Base-by-base conservation (phyloP, 2,329 filamentous ascomycete species). In the Scedosporium dehoogii region DNA sequence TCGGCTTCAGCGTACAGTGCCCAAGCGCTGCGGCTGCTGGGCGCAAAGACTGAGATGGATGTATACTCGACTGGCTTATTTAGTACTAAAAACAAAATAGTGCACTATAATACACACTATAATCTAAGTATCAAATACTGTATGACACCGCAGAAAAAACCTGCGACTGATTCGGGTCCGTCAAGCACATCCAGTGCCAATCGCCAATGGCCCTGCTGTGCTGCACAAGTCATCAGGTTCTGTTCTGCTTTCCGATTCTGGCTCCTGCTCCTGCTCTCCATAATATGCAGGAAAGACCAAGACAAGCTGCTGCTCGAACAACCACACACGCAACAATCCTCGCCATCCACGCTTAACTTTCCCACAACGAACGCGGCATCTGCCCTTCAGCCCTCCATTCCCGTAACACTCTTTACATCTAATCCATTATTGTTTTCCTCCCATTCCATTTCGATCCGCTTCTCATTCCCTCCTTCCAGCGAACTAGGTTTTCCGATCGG, bases 161-260 rank as follows among this genome's bases (percentile, higher is more conserved):
- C 44, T 48, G 1, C 16, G 21, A 10, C 33, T 12, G 33, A 12
- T 38, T 38, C 33, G 33, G 33, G 33, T 38, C 33, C 33, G 33
- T 14, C 10, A 38, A 38, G 33, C 33, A 3, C n/a, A 18, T 48
- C 44, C 18, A 55, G 51, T 21, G 18, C 51, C 51, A 55, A 21
- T 56, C 23, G 57, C 29, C 41, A 44, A 60, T 44, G 53, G 53
- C 51, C 60, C 27, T 53, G n/a, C 25, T 33, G 25, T 25, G 58
- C 58, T 33, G 25, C 59, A 61, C 46, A 41, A 53, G 51, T 62
- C 60, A 55, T 62, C 60, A 62, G 60, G 60, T 62, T 58, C 38
- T 58, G 42, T 41, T 60, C 46, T 46, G 23, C n/a, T 44, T 33
- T 56, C 38, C 41, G 29, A 48, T 18, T 16, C 33, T 51, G 57